Evolutionary conservation across 164 flowering plant species (phyloP).

Genomic region (Vitis vinifera): ASM3070453v1 NC_081815.1:15418501-15419000

Average conservation of each 20-base stretch:
- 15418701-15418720: no score
- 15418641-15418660: slow-evolving; percentile 23
- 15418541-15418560: slow-evolving; percentile 60
- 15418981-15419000: slow-evolving; percentile 94
- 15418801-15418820: no score
- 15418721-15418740: no score
- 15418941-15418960: slow-evolving; percentile 71
- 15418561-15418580: slow-evolving; percentile 59
- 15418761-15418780: no score
- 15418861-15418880: slow-evolving; percentile 81
- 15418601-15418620: slow-evolving; percentile 38
- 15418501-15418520: slow-evolving; percentile 42
- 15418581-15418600: slow-evolving; percentile 56
- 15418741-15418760: no score
- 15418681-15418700: no score
- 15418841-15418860: slow-evolving; percentile 75
- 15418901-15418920: slow-evolving; percentile 80
- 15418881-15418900: slow-evolving; percentile 60
- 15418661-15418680: slow-evolving; percentile 5
- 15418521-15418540: slow-evolving; percentile 47
- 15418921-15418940: slow-evolving; percentile 57
- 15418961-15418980: slow-evolving; percentile 71
- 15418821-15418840: slow-evolving; percentile 30
- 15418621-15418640: slow-evolving; percentile 28
- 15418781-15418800: no score